Evolutionary conservation across 2,329 filamentous ascomycete genomes (phyloP), one percentile per base, ranked within the genome.

Genomic region (Davidsoniella neocaledoniae): DNA sequence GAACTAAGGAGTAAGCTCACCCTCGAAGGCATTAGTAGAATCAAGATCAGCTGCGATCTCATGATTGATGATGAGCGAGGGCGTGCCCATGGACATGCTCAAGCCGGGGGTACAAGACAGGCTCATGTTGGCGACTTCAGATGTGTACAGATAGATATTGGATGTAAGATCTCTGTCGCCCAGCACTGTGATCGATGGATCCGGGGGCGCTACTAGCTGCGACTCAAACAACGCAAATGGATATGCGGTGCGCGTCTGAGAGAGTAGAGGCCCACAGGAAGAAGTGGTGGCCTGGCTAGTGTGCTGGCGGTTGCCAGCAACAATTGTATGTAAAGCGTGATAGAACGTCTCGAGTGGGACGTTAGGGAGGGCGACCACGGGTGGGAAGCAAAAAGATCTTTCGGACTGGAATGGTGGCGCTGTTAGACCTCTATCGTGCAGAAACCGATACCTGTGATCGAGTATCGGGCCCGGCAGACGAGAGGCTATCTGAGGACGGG

Each of bases 211-310:
- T 33, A 33, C 29, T 87, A 83, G 86, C 87, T 93, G 80, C 84
- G 79, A 76, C 86, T 79, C 86, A 93, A 86, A 90, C 85, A 86
- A 33, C 29, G 29, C 29, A 33, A 23, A 33, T 33, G 88, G 88
- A 83, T 77, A 82, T 86, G 83, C 78, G 79, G 81, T 74, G 83
- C 84, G 74, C 84, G 86, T 76, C 79, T 84, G 85, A 88, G 85
- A 88, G 83, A 91, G 86, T 87, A 91, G 86, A 91, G 86, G 85
- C 86, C 86, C 86, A 91, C 83, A 78, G 76, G 73, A 76, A 47
- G 47, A 41, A 29, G 67, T 56, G 71, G 74, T 72, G 70, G 71
- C 68, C 66, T 66, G 67, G 60, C 59, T 62, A 67, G 67, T 72
- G 75, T 76, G 84, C 83, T 90, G 84, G 86, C 84, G 77, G 76